Percentiles rank a stretch among this genome's conserved stretches.
Evolutionary conservation across 768 basidiomycete genomes (phyloP).

Genomic region (Clavaria fumosa): DNA sequence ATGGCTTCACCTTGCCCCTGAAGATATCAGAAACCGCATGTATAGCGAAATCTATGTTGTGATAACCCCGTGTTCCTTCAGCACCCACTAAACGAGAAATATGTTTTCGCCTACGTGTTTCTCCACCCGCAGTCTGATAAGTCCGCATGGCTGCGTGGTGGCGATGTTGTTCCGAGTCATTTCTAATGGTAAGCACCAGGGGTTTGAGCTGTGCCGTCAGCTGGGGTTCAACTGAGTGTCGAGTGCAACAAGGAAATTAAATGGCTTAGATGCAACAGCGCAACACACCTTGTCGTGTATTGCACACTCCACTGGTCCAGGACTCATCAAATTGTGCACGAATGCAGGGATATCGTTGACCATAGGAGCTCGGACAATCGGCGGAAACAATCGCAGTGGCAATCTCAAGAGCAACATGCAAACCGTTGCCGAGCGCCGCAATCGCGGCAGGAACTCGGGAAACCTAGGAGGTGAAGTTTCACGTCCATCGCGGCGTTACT

Average conservation of each 20-base stretch:
- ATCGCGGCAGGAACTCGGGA: no score
- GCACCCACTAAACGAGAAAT: slow-evolving; percentile 3
- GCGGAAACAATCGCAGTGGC: not conserved
- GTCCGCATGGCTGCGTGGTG: slow-evolving; percentile 74
- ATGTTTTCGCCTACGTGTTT: slow-evolving; percentile 53
- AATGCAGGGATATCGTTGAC: not conserved
- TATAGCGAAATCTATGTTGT: slow-evolving; percentile 74
- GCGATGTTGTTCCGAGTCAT: slow-evolving; percentile 76
- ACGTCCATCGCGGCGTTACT: no score
- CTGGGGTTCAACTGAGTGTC: slow-evolving; percentile 20
- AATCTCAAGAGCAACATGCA: not conserved
- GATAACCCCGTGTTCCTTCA: slow-evolving; percentile 9
- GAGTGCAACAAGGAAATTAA: not conserved
- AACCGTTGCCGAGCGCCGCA: no score
- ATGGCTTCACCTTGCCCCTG: slow-evolving; percentile 44
- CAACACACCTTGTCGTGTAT: not conserved
- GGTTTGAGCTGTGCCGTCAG: slow-evolving; percentile 48
- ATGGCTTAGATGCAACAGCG: no score
- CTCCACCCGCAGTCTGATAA: slow-evolving; percentile 48
- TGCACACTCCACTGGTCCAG: not conserved
- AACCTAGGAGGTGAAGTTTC: no score
- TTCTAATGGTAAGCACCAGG: slow-evolving; percentile 46
- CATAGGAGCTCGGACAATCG: not conserved
- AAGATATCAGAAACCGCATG: slow-evolving; percentile 60
- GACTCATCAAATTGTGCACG: no score